phyloP scores from a whole-genome alignment of 495 filamentous ascomycete genomes.

The Aspergillus haitiensis region DNA sequence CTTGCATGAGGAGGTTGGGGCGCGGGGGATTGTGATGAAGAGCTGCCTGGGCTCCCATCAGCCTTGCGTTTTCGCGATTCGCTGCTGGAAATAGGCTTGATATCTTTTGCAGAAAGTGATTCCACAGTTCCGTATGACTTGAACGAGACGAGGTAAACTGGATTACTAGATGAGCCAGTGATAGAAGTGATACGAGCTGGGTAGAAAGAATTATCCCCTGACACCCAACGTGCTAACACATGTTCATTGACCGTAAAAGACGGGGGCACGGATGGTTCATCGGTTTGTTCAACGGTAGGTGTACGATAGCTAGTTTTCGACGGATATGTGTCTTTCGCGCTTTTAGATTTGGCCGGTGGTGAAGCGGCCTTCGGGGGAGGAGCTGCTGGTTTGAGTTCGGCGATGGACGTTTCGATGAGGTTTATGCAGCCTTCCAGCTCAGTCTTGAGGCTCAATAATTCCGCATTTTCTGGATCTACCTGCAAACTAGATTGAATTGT shows the following conservation, averaged over 20 bases:
- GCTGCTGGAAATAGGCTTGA: constrained; percentile 67
- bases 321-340: constrained; percentile 71
- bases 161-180: constrained; percentile 82
- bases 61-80: constrained; percentile 86
- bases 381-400: constrained; percentile 63
- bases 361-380: constrained; percentile 45
- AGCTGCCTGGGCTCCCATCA: constrained; percentile 67
- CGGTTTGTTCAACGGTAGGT: constrained; percentile 39
- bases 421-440: constrained; percentile 84
- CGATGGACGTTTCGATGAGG: constrained; percentile 74
- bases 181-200: constrained; percentile 90
- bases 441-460: constrained; percentile 73
- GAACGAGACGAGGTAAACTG: constrained; percentile 92
- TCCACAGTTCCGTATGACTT: constrained; percentile 82
- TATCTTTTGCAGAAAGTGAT: constrained; percentile 79
- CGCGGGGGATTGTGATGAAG: constrained; percentile 47
- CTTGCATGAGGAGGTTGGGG: constrained; percentile 46
- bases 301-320: constrained; percentile 56
- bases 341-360: constrained; percentile 59
- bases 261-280: constrained; percentile 46
- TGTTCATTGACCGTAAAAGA: constrained; percentile 85
- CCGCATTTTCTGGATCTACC: constrained; percentile 79
- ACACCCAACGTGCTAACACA: constrained; percentile 85
- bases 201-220: constrained; percentile 88
- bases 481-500: constrained; percentile 72